Evolutionary conservation across 2,329 filamentous ascomycete species (phyloP), one percentile per base, ranked within the genome.

Genomic region (Incumbomyces lentus): DNA sequence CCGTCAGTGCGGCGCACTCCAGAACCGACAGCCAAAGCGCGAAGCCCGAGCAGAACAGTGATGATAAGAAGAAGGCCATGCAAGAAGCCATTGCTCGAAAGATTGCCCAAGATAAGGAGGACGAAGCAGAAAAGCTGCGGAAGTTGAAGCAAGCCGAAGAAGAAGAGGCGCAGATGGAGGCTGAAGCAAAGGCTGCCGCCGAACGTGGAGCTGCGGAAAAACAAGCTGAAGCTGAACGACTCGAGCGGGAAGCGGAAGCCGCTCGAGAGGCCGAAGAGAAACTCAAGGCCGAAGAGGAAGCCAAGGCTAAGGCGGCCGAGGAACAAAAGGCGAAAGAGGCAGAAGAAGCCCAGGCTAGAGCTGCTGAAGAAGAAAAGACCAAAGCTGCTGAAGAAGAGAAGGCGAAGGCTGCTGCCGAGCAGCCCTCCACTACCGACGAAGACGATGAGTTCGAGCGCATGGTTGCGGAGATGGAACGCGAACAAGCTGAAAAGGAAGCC

Each of bases 31-130:
- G 82, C 65, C 75, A 72, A 60, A 72, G 72, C 18, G 70, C 70
- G 35, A 92, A 92, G 74, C 83, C 83, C 1, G 77, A 79, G 31
- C 84, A 90, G 62, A 84, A 95, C 42, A 45, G 38, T 16, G 40
- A 42, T 38, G 42, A 45, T 67, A 86, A 86, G 52, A 83, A 84
- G 64, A 80, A 84, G 62, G 82, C 86, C 62, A 82, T 94, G 60
- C 76, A 74, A 61, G 69, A 72, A 48, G 65, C 68, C 11, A 67
- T 73, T 44, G 67, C 65, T 22, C 64, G 68, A 55, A 71, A 70
- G 58, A 72, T 75, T 55, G 68, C 71, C 49, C 79, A 81, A 60
- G 76, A 79, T 46, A 71, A 65, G 34, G 66, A 64, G 45, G 65
- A 71, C 47, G 62, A 68, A 44, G 43, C 66, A 66, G 68, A 50